Evolutionary conservation across 352 stramenopile species (phyloP).

Genomic region (Pythium phragmiticola): DNA sequence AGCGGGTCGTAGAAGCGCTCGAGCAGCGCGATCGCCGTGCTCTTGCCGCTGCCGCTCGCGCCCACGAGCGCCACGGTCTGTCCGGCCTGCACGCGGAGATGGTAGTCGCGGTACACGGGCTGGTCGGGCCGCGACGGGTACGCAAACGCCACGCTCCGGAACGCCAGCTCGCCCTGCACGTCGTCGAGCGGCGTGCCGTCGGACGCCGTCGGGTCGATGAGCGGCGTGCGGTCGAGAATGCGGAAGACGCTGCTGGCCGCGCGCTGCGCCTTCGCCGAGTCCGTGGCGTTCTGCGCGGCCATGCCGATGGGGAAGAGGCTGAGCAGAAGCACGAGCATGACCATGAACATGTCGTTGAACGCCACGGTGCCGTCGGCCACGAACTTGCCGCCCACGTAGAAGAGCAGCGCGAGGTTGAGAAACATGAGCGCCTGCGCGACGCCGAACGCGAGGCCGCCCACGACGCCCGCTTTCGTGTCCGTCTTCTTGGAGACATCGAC

Average conservation of each 20-base stretch:
- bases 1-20: constrained; percentile 69
- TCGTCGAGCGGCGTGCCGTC: constrained; percentile 14
- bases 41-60: constrained; percentile 76
- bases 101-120: constrained; percentile 68
- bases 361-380: constrained; percentile 33
- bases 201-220: constrained; percentile 27
- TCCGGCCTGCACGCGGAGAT: constrained; percentile 53
- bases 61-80: constrained; percentile 82
- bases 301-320: constrained; percentile 35
- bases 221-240: constrained; percentile 46
- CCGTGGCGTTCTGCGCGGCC: constrained; percentile 29
- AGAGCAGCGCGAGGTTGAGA: constrained; percentile 53
- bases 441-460: constrained; percentile 48
- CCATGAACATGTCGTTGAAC: constrained; percentile 49
- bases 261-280: constrained; percentile 33
- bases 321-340: constrained; percentile 43
- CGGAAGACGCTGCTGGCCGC: constrained; percentile 40
- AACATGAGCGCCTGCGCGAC: constrained; percentile 59
- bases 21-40: constrained; percentile 62
- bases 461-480: constrained; percentile 37
- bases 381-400: constrained; percentile 55
- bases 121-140: constrained; percentile 56
- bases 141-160: constrained; percentile 47
- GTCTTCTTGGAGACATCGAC: constrained; percentile 27
- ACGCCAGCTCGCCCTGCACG: constrained; percentile 32